Percentiles rank a stretch among this genome's conserved stretches.
phyloP scores from a whole-genome alignment of 2,329 filamentous ascomycete genomes.

The Fusarium cicatricum region DNA sequence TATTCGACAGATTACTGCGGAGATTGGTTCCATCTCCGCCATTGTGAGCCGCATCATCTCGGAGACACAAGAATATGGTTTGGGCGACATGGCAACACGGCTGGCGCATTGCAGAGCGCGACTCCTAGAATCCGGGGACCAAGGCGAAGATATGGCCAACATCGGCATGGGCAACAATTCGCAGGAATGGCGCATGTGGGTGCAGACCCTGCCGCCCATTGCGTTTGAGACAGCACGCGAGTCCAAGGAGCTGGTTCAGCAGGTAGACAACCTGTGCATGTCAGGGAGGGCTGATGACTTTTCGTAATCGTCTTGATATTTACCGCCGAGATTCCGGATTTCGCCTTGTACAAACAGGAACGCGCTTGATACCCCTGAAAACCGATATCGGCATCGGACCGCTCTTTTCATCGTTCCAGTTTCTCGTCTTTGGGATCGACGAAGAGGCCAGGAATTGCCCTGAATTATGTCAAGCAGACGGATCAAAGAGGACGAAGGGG shows the following conservation, averaged over 20 bases:
- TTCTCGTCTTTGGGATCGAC: conserved; percentile 29
- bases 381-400: conserved; percentile 25
- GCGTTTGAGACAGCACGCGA: conserved; percentile 88
- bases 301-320: conserved; percentile 48
- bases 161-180: conserved; percentile 58
- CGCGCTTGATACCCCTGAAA: conserved; percentile 33
- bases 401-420: conserved; percentile 17
- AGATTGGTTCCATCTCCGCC: conserved; percentile 74
- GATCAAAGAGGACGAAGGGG: conserved; percentile 13
- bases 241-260: conserved; percentile 73
- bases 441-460: conserved; percentile 17
- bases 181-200: conserved; percentile 69
- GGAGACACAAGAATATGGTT: conserved; percentile 67
- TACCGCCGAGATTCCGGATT: conserved; percentile 17
- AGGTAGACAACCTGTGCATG: conserved; percentile 50
- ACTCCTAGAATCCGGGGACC: conserved; percentile 69
- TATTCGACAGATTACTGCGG: conserved; percentile 70
- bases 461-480: conserved; percentile 17
- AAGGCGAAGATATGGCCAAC: conserved; percentile 66
- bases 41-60: conserved; percentile 75
- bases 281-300: conserved; percentile 54
- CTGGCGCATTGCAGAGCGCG: conserved; percentile 71
- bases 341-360: conserved; percentile 18
- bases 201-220: conserved; percentile 77
- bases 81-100: conserved; percentile 61